These are phyloP conservation scores for Grigorovia jiainica DNA, from an alignment of 805 yeast genomes.

Conservation along the genomic window DNA sequence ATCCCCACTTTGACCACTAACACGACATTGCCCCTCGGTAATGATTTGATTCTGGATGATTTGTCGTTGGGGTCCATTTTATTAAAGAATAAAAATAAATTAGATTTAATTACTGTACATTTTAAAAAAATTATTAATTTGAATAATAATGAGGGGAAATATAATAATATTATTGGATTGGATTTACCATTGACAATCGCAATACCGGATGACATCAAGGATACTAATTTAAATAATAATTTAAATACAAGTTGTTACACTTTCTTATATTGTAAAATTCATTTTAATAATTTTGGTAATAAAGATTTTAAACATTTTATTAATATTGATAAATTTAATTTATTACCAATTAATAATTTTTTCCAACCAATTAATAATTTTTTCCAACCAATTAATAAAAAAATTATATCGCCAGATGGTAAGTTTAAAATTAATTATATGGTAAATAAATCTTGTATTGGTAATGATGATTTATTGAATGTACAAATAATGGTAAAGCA, in stretches of 20 bases:
- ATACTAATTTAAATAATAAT: slow-evolving; percentile 40
- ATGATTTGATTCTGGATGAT: too few relatives aligned
- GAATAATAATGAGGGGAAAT: slow-evolving; percentile 8
- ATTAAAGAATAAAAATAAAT: slow-evolving; percentile 9
- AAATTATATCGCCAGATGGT: slow-evolving; percentile 38
- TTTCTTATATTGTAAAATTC: slow-evolving; percentile 29
- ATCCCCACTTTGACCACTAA: too few relatives aligned
- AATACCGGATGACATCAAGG: slow-evolving; percentile 41
- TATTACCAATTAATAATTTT: slow-evolving; percentile 33
- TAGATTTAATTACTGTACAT: slow-evolving; percentile 22
- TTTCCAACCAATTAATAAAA: slow-evolving; percentile 42
- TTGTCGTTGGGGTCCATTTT: not conserved
- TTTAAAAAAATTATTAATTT: slow-evolving; percentile 27
- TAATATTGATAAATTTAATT: slow-evolving; percentile 46
- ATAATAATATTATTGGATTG: slow-evolving; percentile 34
- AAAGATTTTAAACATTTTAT: slow-evolving; percentile 29
- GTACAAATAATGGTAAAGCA: slow-evolving; percentile 34
- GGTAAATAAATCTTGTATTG: slow-evolving; percentile 46
- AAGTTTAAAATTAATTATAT: slow-evolving; percentile 38
- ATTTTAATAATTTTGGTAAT: slow-evolving; percentile 8
- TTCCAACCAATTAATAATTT: slow-evolving; percentile 34
- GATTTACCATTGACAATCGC: slow-evolving; percentile 54
- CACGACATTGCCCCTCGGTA: too few relatives aligned
- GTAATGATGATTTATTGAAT: slow-evolving; percentile 43
- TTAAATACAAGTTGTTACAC: slow-evolving; percentile 41